These are phyloP conservation scores for Sungouiozyma intestinalis DNA, from an alignment of 805 yeast genomes.

Conservation along the genomic window DNA sequence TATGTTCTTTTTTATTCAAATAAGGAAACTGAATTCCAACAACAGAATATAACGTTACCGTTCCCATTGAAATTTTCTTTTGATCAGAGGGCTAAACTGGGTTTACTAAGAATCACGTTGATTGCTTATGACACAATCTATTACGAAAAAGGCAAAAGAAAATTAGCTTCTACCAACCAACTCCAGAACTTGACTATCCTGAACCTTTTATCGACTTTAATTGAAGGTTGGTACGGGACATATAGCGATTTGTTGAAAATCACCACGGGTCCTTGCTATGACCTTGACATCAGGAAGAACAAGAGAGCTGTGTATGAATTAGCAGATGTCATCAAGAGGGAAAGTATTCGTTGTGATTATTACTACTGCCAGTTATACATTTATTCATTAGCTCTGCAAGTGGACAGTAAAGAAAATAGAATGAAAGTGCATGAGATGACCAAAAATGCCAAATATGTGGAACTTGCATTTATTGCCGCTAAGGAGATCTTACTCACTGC, in stretches of 20 bases:
- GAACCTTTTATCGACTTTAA: slow-evolving; percentile 62
- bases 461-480: slow-evolving; percentile 75
- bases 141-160: slow-evolving; percentile 44
- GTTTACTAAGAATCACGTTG: slow-evolving; percentile 65
- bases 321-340: slow-evolving; percentile 43
- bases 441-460: slow-evolving; percentile 66
- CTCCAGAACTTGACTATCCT: slow-evolving; percentile 62
- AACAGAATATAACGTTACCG: slow-evolving; percentile 7
- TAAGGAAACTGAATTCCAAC: slow-evolving; percentile 5
- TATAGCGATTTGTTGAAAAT: slow-evolving; percentile 47
- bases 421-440: slow-evolving; percentile 60
- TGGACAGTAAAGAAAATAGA: slow-evolving; percentile 29
- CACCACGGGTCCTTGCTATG: slow-evolving; percentile 28
- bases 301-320: slow-evolving; percentile 27
- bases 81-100: slow-evolving; percentile 68
- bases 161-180: slow-evolving; percentile 35
- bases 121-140: slow-evolving; percentile 79
- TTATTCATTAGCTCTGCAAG: slow-evolving; percentile 65
- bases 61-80: slow-evolving; percentile 42
- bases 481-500: slow-evolving; percentile 66
- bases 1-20: slow-evolving; percentile 20
- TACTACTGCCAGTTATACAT: slow-evolving; percentile 77
- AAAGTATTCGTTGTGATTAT: slow-evolving; percentile 69
- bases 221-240: slow-evolving; percentile 67
- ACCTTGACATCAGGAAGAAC: slow-evolving; percentile 17